phyloP scores from a whole-genome alignment of 345 rosid species.

The Trapa incisa region DNA sequence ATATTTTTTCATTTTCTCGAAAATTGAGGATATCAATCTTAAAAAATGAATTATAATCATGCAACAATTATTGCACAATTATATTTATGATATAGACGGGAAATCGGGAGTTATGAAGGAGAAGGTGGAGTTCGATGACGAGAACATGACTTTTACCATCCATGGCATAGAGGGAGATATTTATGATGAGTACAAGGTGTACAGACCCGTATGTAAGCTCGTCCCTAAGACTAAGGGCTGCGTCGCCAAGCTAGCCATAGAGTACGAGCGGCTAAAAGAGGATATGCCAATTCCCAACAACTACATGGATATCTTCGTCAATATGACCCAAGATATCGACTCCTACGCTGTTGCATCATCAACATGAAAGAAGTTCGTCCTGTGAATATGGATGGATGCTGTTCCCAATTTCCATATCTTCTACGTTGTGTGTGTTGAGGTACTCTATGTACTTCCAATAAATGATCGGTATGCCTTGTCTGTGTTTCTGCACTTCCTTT shows the following conservation, averaged over 20 bases:
- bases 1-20: too few species aligned
- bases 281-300: constrained; percentile 1
- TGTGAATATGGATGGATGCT: too few species aligned
- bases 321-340: constrained; percentile 8
- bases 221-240: constrained; percentile 8
- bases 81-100: constrained; percentile 8
- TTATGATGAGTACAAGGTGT: constrained; percentile 14
- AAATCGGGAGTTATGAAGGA: constrained; percentile 2
- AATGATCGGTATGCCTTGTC: too few species aligned
- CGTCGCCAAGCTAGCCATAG: constrained; percentile 3
- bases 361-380: too few species aligned
- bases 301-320: constrained; percentile 7
- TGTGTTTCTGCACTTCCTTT: too few species aligned
- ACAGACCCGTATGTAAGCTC: constrained; percentile 4
- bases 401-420: too few species aligned
- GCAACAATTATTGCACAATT: too few species aligned
- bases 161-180: constrained; percentile 16
- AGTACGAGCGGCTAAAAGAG: constrained; percentile 10
- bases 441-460: too few species aligned
- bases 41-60: too few species aligned
- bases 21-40: too few species aligned
- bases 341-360: background rate
- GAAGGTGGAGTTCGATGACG: constrained; percentile 13
- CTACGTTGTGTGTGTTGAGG: too few species aligned
- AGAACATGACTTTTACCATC: constrained; percentile 10